Conservation (phyloP, 345 rosid genomes). For the Moringa oleifera region DNA sequence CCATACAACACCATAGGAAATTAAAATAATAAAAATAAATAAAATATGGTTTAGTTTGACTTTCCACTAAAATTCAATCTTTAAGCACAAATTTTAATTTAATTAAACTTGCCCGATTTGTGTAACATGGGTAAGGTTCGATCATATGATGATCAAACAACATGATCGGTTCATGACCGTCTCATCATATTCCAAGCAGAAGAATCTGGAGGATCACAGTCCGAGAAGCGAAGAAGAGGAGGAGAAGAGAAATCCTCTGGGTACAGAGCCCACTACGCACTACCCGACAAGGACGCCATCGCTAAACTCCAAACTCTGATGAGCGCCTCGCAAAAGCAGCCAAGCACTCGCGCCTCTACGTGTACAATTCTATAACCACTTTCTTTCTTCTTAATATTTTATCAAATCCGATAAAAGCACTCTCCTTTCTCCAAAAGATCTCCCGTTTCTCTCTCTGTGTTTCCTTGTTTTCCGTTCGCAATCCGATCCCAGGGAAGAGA, state of each 20-base stretch:
- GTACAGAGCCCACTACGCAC: background rate
- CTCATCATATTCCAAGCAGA: no score
- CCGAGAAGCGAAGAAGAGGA: background rate
- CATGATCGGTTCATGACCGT: no score
- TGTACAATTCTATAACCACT: conserved; percentile 41
- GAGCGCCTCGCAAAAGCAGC: conserved; percentile 24
- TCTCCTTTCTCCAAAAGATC: background rate
- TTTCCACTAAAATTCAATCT: no score
- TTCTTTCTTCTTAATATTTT: conserved; percentile 5
- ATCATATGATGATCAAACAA: no score
- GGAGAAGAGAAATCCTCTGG: conserved; percentile 2
- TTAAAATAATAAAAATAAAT: no score
- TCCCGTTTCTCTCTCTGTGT: background rate
- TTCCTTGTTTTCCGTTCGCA: background rate
- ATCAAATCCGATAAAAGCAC: background rate
- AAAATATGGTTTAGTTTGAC: no score
- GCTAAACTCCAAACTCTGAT: conserved; percentile 24
- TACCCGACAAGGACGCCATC: background rate
- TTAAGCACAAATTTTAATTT: no score
- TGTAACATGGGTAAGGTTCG: no score
- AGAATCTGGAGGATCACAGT: no score
- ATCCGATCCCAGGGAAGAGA: background rate
- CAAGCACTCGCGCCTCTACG: conserved; percentile 32
- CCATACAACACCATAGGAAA: no score
- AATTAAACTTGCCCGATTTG: no score